Evolutionary conservation across 2,329 filamentous ascomycete species (phyloP).

Genomic region (Elsinoe australis): DNA sequence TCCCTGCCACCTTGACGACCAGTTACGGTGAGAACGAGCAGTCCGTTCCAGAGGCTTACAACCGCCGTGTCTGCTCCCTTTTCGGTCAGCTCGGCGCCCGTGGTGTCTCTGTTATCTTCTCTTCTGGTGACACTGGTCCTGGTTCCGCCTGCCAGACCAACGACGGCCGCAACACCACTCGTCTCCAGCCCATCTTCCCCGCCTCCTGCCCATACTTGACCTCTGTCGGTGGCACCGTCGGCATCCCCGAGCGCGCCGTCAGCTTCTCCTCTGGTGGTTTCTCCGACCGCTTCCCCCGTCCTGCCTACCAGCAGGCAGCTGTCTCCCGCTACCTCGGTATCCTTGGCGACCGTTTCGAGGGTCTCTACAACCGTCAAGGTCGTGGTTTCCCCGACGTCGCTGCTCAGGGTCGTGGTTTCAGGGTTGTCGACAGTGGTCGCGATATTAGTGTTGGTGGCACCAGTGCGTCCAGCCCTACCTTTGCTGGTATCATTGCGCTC

Average conservation of each 20-base stretch:
- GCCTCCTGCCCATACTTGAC: conserved; percentile 42
- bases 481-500: conserved; percentile 51
- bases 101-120: conserved; percentile 54
- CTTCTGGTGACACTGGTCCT: conserved; percentile 54
- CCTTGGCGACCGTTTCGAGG: conserved; percentile 34
- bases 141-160: conserved; percentile 42
- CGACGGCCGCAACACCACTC: conserved; percentile 39
- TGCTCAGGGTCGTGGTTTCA: conserved; percentile 46
- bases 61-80: conserved; percentile 52
- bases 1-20: conserved; percentile 55
- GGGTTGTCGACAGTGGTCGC: conserved; percentile 36
- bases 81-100: conserved; percentile 58
- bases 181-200: conserved; percentile 41
- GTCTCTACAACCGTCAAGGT: conserved; percentile 38
- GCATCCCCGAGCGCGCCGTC: conserved; percentile 38
- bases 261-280: conserved; percentile 39
- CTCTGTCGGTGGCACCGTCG: conserved; percentile 39
- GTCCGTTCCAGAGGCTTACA: conserved; percentile 52
- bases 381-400: conserved; percentile 42
- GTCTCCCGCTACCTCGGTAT: conserved; percentile 34
- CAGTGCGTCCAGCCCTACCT: conserved; percentile 50
- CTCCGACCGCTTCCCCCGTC: conserved; percentile 37
- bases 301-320: conserved; percentile 37
- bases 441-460: conserved; percentile 47
- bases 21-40: conserved; percentile 61